Evolutionary conservation across 495 filamentous ascomycete species (phyloP).

Genomic region (Aspergillus hancockii): DNA sequence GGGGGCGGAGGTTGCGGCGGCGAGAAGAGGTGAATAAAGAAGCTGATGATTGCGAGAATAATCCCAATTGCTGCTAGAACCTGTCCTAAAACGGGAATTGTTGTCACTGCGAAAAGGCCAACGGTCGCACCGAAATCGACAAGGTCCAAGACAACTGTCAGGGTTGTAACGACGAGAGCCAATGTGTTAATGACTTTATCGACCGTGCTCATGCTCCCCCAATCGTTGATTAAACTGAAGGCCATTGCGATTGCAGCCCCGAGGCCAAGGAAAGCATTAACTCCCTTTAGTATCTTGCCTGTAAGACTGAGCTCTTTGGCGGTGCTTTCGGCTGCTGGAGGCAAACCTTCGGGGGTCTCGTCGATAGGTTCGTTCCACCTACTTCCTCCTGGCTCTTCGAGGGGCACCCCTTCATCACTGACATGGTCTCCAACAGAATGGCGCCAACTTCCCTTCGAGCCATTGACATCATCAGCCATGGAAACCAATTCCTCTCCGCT

Average conservation of each 20-base stretch:
- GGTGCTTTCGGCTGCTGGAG: neutral
- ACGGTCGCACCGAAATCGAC: neutral
- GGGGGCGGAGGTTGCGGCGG: neutral
- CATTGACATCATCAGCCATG: too few relatives aligned
- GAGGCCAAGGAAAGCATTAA: neutral
- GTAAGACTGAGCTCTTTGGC: neutral
- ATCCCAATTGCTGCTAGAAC: neutral
- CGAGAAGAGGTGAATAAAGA: neutral
- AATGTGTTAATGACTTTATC: neutral
- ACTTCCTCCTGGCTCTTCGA: neutral
- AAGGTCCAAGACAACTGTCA: neutral
- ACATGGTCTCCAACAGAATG: constrained; percentile 1
- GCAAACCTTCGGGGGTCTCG: neutral
- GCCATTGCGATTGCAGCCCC: neutral
- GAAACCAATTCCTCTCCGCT: too few relatives aligned
- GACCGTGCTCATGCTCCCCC: neutral
- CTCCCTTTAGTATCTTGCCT: neutral
- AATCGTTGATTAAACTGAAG: neutral
- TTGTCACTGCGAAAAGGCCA: neutral
- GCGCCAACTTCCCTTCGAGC: too few relatives aligned
- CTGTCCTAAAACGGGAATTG: neutral
- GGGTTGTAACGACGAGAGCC: neutral
- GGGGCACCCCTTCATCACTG: neutral
- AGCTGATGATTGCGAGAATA: neutral
- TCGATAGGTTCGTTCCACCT: neutral